A percentile compares a stretch with the other conserved stretches of the same genome.
Conservation (phyloP, 2,329 filamentous ascomycete species). For the Aspergillus unguis region DNA sequence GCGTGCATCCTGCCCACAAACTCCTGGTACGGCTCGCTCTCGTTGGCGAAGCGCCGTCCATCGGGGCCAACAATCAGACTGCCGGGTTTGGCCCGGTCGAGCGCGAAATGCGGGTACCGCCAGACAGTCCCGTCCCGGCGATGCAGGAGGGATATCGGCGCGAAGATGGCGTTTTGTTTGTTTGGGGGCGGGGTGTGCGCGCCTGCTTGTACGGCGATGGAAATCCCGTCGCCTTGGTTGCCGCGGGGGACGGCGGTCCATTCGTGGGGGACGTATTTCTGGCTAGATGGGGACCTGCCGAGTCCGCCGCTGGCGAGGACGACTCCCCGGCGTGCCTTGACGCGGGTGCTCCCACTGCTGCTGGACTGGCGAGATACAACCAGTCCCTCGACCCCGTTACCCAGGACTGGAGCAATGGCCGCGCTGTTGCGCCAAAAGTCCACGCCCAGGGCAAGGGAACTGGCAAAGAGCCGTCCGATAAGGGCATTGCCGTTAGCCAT, state of each 20-base stretch:
- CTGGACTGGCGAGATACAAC: neutral
- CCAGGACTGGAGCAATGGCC: neutral
- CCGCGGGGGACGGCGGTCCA: neutral
- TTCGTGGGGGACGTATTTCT: neutral
- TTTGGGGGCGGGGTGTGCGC: neutral
- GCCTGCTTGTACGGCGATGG: neutral
- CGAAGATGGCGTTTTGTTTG: neutral
- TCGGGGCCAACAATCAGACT: neutral
- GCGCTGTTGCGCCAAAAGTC: neutral
- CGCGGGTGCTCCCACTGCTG: too few species aligned
- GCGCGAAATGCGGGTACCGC: neutral
- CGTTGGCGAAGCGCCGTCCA: slow-evolving; percentile 2
- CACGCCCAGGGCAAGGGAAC: neutral
- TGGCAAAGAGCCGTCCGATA: neutral
- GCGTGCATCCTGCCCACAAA: neutral
- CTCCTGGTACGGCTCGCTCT: neutral
- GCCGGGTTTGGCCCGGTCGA: neutral
- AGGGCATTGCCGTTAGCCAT: neutral
- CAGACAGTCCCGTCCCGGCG: neutral
- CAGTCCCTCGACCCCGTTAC: neutral
- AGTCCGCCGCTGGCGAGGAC: slow-evolving; percentile 1
- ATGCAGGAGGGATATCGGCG: neutral
- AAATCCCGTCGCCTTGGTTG: neutral
- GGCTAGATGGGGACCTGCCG: neutral
- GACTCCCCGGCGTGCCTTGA: neutral